These are phyloP conservation scores for Phialophora chinensis DNA, from an alignment of 2,329 filamentous ascomycete species.

Conservation along the genomic window DNA sequence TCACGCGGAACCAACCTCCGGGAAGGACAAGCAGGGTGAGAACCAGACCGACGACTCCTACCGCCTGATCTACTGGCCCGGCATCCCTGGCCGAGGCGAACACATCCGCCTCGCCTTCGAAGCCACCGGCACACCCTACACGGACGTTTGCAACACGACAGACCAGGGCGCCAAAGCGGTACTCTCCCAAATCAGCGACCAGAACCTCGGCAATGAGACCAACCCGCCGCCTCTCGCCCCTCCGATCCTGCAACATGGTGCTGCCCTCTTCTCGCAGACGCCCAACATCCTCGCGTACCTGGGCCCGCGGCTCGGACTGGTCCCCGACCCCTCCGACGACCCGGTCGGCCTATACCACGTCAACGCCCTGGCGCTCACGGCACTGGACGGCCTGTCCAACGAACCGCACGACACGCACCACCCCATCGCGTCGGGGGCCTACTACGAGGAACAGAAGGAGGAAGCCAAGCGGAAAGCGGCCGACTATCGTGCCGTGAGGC, in stretches of 20 bases:
- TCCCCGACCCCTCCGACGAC: conserved; percentile 50
- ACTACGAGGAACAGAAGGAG: conserved; percentile 77
- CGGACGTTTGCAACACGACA: conserved; percentile 60
- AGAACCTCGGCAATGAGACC: conserved; percentile 50
- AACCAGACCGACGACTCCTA: background rate
- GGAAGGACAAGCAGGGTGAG: background rate
- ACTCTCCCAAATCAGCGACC: conserved; percentile 53
- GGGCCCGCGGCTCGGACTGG: conserved; percentile 63
- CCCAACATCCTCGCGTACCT: conserved; percentile 76
- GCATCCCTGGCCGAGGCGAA: conserved; percentile 75
- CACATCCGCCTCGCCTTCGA: conserved; percentile 75
- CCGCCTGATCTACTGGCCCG: conserved; percentile 51
- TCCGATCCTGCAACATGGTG: conserved; percentile 64
- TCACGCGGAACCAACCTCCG: background rate
- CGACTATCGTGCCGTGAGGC: conserved; percentile 64
- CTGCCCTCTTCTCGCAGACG: conserved; percentile 70
- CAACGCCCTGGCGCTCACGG: conserved; percentile 70
- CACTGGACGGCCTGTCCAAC: conserved; percentile 71
- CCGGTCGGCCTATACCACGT: conserved; percentile 61
- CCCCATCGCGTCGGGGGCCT: conserved; percentile 63
- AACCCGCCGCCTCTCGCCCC: conserved; percentile 72
- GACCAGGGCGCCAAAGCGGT: conserved; percentile 61
- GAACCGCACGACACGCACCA: conserved; percentile 80
- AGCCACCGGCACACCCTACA: conserved; percentile 68
- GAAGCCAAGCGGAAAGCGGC: conserved; percentile 65